Percentiles rank a stretch among this genome's conserved stretches.
Conservation (phyloP, 805 yeast species). For the Sungouiella thailandica region DNA sequence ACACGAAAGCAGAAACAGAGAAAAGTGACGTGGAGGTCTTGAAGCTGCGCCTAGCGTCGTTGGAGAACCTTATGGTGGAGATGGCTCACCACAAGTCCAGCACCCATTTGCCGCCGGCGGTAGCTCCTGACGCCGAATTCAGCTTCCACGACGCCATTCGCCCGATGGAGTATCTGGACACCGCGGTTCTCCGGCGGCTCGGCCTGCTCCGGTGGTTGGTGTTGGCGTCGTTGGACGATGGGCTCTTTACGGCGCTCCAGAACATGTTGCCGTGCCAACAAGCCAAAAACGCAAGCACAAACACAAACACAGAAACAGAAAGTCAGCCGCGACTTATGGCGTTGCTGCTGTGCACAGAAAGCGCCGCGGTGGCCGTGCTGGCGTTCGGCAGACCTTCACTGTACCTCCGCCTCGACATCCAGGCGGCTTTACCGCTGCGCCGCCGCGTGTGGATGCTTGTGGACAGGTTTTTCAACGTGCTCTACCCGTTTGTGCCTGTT, state of each 20-base stretch:
- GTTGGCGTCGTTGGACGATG: constrained; percentile 1
- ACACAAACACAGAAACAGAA: not conserved
- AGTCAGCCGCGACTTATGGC: not conserved
- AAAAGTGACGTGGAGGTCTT: not conserved
- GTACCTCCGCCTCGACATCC: not conserved
- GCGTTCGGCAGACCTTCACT: not conserved
- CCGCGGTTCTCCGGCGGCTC: not conserved
- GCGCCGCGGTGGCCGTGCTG: not conserved
- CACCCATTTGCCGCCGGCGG: too few species aligned
- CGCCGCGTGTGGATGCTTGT: constrained; percentile 50
- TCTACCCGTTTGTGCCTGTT: constrained; percentile 18
- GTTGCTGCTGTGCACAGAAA: too few species aligned
- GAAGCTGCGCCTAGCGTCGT: constrained; percentile 1
- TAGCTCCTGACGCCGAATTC: constrained; percentile 1
- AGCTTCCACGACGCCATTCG: constrained; percentile 1
- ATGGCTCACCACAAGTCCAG: too few species aligned
- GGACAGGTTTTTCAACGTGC: constrained; percentile 45
- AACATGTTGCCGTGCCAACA: too few species aligned
- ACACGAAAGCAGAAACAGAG: not conserved
- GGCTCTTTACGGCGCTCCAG: not conserved
- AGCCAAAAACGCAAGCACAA: too few species aligned
- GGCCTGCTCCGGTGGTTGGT: constrained; percentile 4
- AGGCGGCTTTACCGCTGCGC: not conserved
- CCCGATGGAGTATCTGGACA: not conserved
- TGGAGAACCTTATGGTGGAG: not conserved